Conservation (phyloP, 2,329 filamentous ascomycete species). For the Neoscytalidium dimidiatum region DNA sequence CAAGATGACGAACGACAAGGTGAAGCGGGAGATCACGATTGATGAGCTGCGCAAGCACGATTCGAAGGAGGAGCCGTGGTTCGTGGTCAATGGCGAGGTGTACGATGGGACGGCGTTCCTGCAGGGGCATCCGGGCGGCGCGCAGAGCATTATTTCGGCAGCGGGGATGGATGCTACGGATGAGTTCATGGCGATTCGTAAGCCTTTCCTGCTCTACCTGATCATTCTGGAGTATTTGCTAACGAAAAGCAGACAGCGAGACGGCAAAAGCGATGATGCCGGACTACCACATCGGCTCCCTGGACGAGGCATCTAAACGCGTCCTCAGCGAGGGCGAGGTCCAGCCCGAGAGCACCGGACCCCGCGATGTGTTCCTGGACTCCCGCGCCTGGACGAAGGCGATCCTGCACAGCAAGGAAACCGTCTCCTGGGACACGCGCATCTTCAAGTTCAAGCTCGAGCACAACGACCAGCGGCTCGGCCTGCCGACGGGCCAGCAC, state of each 20-base stretch:
- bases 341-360: slow-evolving; percentile 42
- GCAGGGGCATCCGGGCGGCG: slow-evolving; percentile 81
- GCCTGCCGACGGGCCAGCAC: slow-evolving; percentile 83
- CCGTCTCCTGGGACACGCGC: slow-evolving; percentile 74
- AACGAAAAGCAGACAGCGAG: slow-evolving; percentile 69
- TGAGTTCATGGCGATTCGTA: slow-evolving; percentile 90
- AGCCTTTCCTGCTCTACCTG: slow-evolving; percentile 40
- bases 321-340: slow-evolving; percentile 53
- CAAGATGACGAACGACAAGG: slow-evolving; percentile 71
- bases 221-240: slow-evolving; percentile 23
- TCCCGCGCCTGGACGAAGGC: slow-evolving; percentile 73
- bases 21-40: slow-evolving; percentile 65
- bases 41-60: slow-evolving; percentile 73
- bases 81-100: slow-evolving; percentile 83
- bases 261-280: slow-evolving; percentile 91
- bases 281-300: slow-evolving; percentile 77
- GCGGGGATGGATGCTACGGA: slow-evolving; percentile 83
- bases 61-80: slow-evolving; percentile 72
- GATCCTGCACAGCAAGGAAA: slow-evolving; percentile 66
- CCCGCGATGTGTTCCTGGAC: slow-evolving; percentile 68
- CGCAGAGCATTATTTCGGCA: slow-evolving; percentile 77
- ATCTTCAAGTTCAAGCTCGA: slow-evolving; percentile 82
- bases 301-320: slow-evolving; percentile 62
- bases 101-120: slow-evolving; percentile 84
- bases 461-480: slow-evolving; percentile 67